Base-by-base conservation (phyloP, 2,329 filamentous ascomycete species). In the Cytospora piceae region DNA sequence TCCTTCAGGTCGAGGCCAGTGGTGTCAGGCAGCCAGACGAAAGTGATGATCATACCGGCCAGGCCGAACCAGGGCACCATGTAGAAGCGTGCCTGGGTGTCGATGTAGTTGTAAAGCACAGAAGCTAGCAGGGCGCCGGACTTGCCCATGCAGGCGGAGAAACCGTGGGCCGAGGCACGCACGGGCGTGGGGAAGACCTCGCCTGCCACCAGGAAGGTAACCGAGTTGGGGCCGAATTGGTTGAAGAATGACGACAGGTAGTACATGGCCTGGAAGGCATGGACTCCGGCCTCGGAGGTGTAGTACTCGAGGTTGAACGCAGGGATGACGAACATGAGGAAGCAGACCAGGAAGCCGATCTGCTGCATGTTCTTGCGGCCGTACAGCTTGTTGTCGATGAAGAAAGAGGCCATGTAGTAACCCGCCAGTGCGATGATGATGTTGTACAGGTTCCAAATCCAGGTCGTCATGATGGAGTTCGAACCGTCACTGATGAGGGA, bases 171-270 rank as follows among this genome's bases (percentile, higher is more conserved):
- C 22, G 92, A 93, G 71, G 94, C 94, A 73, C 94, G 93, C 71
- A 98, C 89, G 12, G 94, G 92, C 0, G 94, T 97, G 12, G 94
- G 94, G 84, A 92, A 98, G n/a, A 97, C 93, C 77, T 98, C 94
- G 53, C 93, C 94, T 53, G 94, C 94, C 42, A 96, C 92, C 71
- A 98, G 87, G 90, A 98, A 98, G 69, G 94, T 97, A 73, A 97
- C 93, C 56, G 88, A 90, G 85, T 98, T 98, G 78, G 94, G 94
- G 15, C 94, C 94, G 74, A 98, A 98, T 77, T 98, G 94, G 85
- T 97, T 97, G 89, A 98, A 98, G 84, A 98, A 98, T 29, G 92
- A 96, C 9, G 93, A 96, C 72, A 98, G 78, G 81, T 97, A 97
- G 85, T 97, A 97, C 93, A 98, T 97, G 75, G 94, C 88, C 82